Base-by-base conservation (phyloP, 805 yeast species). In the Metschnikowia matae region DNA sequence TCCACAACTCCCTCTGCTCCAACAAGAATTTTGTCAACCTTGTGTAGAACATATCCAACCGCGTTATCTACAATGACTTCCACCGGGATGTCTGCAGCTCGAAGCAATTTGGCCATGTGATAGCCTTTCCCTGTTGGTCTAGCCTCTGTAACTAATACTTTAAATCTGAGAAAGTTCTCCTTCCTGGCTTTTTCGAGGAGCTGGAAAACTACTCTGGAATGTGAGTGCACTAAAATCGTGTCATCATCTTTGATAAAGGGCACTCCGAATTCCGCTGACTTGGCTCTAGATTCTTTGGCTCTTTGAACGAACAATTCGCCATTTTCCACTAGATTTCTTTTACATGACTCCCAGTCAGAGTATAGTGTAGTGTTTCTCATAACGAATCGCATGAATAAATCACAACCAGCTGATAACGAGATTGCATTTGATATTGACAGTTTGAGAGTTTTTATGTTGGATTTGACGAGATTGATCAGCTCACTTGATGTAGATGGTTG, bases 1-100 rank as follows among this genome's bases (percentile, higher is more conserved):
- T 94, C 99, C 3, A 96, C 96, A 3, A 94, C 99, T 58, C 99
- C 99, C 69, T 94, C 99, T 1, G 99, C 99, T 49, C 99, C 99
- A 57, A 94, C 94, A 56, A 94, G 80, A 4, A 94, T 87, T 68
- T 94, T 92, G 70, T 92, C 96, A 13, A 91, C 90, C 66, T 87
- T 87, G 66, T 89, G 91, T 52, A 94, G 84, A 36, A 90, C 89
- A 58, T 84, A 89, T 0, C 98, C 98, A 13, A 92, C 97, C 6
- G 96, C 96, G 48, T 89, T 83, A 65, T 94, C 99, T 15, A 89
- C 91, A 45, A 94, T 87, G 47, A 90, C 76, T 47, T 89, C 84
- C 11, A 86, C 94, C 0, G 98, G 98, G 11, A 94, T 87, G 14
- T 88, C 92, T 17, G 80, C 76, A 44, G 77, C 78, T 59, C 85